Conservation (phyloP, 129 eudicot genomes). For the Lactuca saligna region DNA sequence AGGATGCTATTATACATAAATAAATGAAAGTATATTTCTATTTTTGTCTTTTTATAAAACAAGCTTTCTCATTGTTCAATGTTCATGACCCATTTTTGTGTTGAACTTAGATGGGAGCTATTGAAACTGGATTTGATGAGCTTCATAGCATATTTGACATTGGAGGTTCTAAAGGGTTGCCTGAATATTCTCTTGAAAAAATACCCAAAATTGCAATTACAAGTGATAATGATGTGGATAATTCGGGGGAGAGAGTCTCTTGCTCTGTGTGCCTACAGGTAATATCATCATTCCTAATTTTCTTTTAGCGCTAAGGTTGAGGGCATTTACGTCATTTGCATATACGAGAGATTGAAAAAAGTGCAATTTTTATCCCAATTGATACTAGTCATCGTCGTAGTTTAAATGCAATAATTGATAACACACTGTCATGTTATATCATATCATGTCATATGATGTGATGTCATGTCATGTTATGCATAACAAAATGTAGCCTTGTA, state of each 20-base stretch:
- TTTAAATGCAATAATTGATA: no score
- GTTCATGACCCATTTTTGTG: slow-evolving; percentile 1
- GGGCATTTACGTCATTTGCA: not conserved
- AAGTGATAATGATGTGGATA: slow-evolving; percentile 55
- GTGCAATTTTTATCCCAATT: no score
- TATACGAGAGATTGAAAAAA: no score
- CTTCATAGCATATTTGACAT: slow-evolving; percentile 72
- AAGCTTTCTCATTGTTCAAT: not conserved
- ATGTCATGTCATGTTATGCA: no score
- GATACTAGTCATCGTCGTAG: no score
- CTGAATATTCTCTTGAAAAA: slow-evolving; percentile 70
- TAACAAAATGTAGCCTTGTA: no score
- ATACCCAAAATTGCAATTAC: slow-evolving; percentile 71
- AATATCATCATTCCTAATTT: slow-evolving; percentile 12
- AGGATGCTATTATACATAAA: not conserved
- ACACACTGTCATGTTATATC: no score
- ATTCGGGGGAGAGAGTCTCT: slow-evolving; percentile 78
- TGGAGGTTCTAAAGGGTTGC: slow-evolving; percentile 72
- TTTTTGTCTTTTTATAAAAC: not conserved
- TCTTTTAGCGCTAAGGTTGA: no score
- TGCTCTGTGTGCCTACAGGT: slow-evolving; percentile 98
- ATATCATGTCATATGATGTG: no score
- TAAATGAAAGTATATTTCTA: not conserved
- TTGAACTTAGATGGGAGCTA: slow-evolving; percentile 78
- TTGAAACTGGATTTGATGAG: slow-evolving; percentile 77